These are phyloP conservation scores for Lactifluus volemus DNA, from an alignment of 768 basidiomycete genomes.

Conservation along the genomic window DNA sequence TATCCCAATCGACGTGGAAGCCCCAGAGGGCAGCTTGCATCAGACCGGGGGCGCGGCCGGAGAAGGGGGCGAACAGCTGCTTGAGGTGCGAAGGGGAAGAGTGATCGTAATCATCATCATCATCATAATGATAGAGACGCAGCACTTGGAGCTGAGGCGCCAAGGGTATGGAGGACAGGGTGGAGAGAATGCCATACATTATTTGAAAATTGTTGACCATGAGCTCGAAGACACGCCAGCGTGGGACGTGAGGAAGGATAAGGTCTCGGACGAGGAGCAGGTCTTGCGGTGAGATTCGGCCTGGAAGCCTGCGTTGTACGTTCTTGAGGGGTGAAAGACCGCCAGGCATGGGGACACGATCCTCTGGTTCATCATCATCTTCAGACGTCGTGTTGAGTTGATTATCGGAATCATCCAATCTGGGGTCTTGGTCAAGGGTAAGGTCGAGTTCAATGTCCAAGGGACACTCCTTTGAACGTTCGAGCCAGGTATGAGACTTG, in stretches of 20 bases:
- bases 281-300: slow-evolving; percentile 19
- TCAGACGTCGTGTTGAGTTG: not conserved
- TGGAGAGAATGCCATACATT: slow-evolving; percentile 40
- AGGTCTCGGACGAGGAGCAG: slow-evolving; percentile 25
- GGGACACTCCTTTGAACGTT: slow-evolving; percentile 46
- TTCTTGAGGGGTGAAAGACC: slow-evolving; percentile 8
- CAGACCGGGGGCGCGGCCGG: slow-evolving; percentile 45
- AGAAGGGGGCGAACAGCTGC: slow-evolving; percentile 41
- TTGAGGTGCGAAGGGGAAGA: slow-evolving; percentile 36
- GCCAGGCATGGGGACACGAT: slow-evolving; percentile 12
- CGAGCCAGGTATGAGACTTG: slow-evolving; percentile 36
- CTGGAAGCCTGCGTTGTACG: not conserved
- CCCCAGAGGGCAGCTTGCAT: slow-evolving; percentile 49
- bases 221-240: slow-evolving; percentile 47
- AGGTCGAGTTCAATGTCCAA: slow-evolving; percentile 42
- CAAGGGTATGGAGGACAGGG: slow-evolving; percentile 34
- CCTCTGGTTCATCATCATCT: too few species aligned
- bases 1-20: slow-evolving; percentile 61
- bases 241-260: slow-evolving; percentile 44
- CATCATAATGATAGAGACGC: slow-evolving; percentile 47
- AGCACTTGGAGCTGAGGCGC: slow-evolving; percentile 50
- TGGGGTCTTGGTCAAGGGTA: slow-evolving; percentile 18
- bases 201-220: slow-evolving; percentile 34
- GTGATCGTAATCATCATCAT: slow-evolving; percentile 33
- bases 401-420: slow-evolving; percentile 9